A percentile compares a stretch with the other conserved stretches of the same genome.
Conservation (phyloP, 441 rosid species). For the Erysimum cheiri region DNA sequence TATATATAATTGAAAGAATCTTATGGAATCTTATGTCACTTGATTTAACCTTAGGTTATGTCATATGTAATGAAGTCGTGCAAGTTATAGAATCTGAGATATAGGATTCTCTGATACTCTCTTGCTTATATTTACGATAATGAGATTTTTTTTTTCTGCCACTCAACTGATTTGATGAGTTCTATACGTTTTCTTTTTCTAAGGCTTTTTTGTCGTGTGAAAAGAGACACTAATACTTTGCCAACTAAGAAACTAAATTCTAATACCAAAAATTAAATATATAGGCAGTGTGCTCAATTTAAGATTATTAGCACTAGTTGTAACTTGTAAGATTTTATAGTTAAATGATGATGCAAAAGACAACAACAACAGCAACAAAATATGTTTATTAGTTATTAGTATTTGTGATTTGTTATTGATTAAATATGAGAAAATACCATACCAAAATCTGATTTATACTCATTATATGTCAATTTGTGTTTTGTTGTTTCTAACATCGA, state of each 20-base stretch:
- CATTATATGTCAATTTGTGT: neutral
- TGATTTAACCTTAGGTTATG: constrained; percentile 24
- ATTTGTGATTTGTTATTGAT: neutral
- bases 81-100: constrained; percentile 32
- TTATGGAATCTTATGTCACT: constrained; percentile 35
- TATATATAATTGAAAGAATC: constrained; percentile 23
- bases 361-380: too few species aligned
- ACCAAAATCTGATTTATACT: neutral
- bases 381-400: too few species aligned
- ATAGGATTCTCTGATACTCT: constrained; percentile 32
- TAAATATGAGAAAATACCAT: neutral
- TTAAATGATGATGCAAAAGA: too few species aligned
- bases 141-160: neutral
- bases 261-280: neutral
- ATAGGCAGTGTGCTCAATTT: neutral
- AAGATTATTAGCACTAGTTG: too few species aligned
- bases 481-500: constrained; percentile 1
- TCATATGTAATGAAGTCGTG: constrained; percentile 36
- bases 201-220: neutral
- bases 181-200: constrained; percentile 2
- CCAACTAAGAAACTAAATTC: constrained; percentile 10
- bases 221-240: constrained; percentile 13
- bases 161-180: constrained; percentile 23
- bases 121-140: constrained; percentile 28
- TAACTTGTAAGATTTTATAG: too few species aligned